These are phyloP conservation scores for Sclerotinia glacialis DNA, from an alignment of 2,329 filamentous ascomycete species.

Conservation along the genomic window DNA sequence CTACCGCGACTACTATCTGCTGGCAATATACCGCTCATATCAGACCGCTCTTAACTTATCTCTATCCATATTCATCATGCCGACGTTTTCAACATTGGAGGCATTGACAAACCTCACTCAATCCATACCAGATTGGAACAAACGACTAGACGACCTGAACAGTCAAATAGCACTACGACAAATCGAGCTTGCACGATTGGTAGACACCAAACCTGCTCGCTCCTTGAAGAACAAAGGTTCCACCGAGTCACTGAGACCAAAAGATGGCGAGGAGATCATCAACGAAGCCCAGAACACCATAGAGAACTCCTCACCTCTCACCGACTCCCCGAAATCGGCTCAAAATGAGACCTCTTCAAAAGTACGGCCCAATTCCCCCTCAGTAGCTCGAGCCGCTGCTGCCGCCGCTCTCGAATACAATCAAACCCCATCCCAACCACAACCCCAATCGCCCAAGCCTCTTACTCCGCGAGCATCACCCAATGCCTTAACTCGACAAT, in stretches of 20 bases:
- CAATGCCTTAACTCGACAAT: conserved; percentile 28
- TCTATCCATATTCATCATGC: conserved; percentile 21
- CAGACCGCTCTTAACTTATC: background rate
- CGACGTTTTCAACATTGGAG: conserved; percentile 45
- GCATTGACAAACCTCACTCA: conserved; percentile 53
- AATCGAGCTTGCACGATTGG: conserved; percentile 54
- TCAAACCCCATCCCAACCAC: conserved; percentile 19
- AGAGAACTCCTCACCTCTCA: conserved; percentile 22
- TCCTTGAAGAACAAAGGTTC: conserved; percentile 40
- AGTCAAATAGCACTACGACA: conserved; percentile 61
- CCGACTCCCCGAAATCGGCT: conserved; percentile 27
- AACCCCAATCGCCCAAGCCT: conserved; percentile 10
- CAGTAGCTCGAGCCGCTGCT: conserved; percentile 26
- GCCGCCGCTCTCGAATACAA: conserved; percentile 23
- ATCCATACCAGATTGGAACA: conserved; percentile 60
- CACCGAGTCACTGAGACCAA: conserved; percentile 39
- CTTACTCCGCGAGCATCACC: conserved; percentile 20
- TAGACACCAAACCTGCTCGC: conserved; percentile 40
- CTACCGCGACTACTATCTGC: background rate
- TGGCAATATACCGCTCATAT: background rate
- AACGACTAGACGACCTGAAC: conserved; percentile 58
- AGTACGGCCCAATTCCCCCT: conserved; percentile 27
- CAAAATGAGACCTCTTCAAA: conserved; percentile 21
- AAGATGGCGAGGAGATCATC: conserved; percentile 32
- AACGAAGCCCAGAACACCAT: conserved; percentile 26